These are phyloP conservation scores for Candida piceae DNA, from an alignment of 805 yeast species.

Conservation along the genomic window DNA sequence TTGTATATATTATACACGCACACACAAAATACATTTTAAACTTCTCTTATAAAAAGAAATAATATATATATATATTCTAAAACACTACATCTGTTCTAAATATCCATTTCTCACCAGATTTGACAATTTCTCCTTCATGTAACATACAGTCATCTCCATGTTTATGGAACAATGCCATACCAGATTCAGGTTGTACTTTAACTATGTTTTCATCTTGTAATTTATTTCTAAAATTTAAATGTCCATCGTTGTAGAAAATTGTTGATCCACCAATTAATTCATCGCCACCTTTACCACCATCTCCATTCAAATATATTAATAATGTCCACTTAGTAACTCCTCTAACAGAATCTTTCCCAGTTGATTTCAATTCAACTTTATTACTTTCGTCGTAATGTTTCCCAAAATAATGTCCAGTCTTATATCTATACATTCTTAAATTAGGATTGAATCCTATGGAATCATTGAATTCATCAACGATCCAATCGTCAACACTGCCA, in stretches of 20 bases:
- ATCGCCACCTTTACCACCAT: slow-evolving; percentile 22
- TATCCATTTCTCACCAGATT: slow-evolving; percentile 55
- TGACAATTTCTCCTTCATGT: slow-evolving; percentile 54
- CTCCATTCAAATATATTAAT: slow-evolving; percentile 48
- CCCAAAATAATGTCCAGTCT: slow-evolving; percentile 53
- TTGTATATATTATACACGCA: slow-evolving; percentile 12
- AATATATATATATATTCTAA: neutral
- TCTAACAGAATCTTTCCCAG: no score
- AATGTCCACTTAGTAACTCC: slow-evolving; percentile 57
- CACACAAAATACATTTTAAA: no score
- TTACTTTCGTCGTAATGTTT: slow-evolving; percentile 60
- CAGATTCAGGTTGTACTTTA: slow-evolving; percentile 44
- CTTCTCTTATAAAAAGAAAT: no score
- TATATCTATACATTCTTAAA: slow-evolving; percentile 50
- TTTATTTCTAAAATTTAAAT: slow-evolving; percentile 3
- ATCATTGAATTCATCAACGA: slow-evolving; percentile 26
- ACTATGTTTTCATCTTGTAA: slow-evolving; percentile 17
- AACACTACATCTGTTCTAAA: slow-evolving; percentile 52
- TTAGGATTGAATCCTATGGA: slow-evolving; percentile 53
- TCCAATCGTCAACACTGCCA: slow-evolving; percentile 25
- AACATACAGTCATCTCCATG: slow-evolving; percentile 61
- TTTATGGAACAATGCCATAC: slow-evolving; percentile 56
- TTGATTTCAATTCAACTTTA: slow-evolving; percentile 18
- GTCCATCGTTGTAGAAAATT: slow-evolving; percentile 36
- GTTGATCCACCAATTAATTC: slow-evolving; percentile 59